These are phyloP conservation scores for Camellia sinensis DNA, from an alignment of 148 eudicot genomes.

Conservation along the genomic window DNA sequence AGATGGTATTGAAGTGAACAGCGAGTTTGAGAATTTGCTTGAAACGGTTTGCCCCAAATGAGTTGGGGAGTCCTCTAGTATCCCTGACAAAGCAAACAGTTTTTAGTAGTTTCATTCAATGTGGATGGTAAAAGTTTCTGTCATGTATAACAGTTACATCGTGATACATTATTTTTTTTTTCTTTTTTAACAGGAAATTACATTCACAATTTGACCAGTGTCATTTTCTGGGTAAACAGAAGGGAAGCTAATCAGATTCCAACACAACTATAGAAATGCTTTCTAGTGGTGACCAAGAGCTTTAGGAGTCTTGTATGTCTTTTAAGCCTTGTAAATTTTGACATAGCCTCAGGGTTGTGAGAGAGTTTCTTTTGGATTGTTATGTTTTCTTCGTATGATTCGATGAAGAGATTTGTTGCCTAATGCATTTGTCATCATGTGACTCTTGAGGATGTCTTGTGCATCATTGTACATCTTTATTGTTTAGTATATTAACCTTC, in stretches of 20 bases:
- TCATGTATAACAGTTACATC: neutral
- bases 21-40: slow-evolving; percentile 48
- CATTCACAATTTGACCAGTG: neutral
- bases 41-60: slow-evolving; percentile 33
- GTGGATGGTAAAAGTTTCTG: neutral
- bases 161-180: neutral
- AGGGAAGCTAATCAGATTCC: neutral
- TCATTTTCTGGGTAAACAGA: neutral
- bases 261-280: neutral
- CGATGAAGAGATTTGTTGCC: too few relatives aligned
- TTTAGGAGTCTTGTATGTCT: too few relatives aligned
- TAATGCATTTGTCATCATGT: too few relatives aligned
- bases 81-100: neutral
- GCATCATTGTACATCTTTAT: too few relatives aligned
- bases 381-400: too few relatives aligned
- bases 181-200: neutral
- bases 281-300: neutral
- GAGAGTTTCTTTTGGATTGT: too few relatives aligned
- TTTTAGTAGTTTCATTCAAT: neutral
- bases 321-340: too few relatives aligned
- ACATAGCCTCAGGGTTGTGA: too few relatives aligned
- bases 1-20: slow-evolving; percentile 45
- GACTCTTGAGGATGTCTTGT: too few relatives aligned
- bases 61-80: neutral
- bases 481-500: too few relatives aligned